Evolutionary conservation across 345 rosid species (phyloP), one percentile per base, ranked within the genome.

Genomic region (Balakata baccata): DNA sequence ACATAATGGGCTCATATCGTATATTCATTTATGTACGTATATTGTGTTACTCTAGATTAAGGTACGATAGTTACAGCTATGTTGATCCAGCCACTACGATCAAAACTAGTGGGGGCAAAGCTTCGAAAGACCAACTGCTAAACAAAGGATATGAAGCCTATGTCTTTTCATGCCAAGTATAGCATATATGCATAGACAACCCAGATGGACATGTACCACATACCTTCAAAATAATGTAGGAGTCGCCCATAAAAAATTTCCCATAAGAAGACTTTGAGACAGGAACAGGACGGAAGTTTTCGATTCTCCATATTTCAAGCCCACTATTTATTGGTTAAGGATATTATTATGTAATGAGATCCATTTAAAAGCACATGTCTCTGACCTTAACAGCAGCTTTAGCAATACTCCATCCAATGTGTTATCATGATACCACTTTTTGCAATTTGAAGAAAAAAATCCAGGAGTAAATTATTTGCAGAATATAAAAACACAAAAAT

Each of bases 231-330:
- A 96, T 82, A 46, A 93, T 85, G 75, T 93, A 96, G 68, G 99
- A 96, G 82, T 96, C 99, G 74, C 99, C 97, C 0, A 87, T 93
- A 77, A 91, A 96, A 84, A 96, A 96, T 62, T 89, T 96, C 41
- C 99, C 99, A 70, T 84, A 52, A 64, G 94, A 89, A 46, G 97
- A 80, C 82, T 87, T 87, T 58, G 92, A 87, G 64, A 88, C 75
- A 14, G 75, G 88, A 69, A 85, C 87, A 52, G 99, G 99, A 41
- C 8, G 56, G 70, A 96, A 96, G 80, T 89, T 91, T 82, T 96
- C 99, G 72, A 96, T 90, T 82, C 96, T 90, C 99, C 99, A 96
- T 83, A 90, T 81, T 80, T 96, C 99, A 81, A 87, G 84, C 76
- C 99, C 98, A 66, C 99, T 96, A 29, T 2, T 29, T 29, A 29